Percentiles rank a stretch among this genome's conserved stretches.
Evolutionary conservation across 768 basidiomycete species (phyloP).

Genomic region (Zangia roseola): DNA sequence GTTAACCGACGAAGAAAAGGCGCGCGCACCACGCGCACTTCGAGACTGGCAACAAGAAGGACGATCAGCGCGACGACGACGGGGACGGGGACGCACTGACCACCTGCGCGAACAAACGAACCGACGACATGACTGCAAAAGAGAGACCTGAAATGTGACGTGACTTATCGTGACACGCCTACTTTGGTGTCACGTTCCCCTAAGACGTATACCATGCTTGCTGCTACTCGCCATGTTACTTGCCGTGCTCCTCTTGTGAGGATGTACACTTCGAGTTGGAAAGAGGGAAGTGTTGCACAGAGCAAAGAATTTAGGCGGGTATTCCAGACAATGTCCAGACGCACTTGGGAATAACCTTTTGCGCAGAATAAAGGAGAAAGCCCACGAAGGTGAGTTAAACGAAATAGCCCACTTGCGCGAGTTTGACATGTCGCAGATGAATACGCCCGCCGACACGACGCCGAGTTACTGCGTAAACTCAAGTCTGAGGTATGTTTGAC

Average conservation of each 20-base stretch:
- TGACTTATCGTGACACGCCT: conserved; percentile 30
- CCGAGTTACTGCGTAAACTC: conserved; percentile 57
- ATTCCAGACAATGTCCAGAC: neutral
- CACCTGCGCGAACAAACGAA: conserved; percentile 56
- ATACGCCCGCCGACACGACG: conserved; percentile 60
- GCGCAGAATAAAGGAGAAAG: conserved; percentile 70
- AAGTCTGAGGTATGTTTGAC: conserved; percentile 47
- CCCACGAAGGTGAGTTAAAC: conserved; percentile 54
- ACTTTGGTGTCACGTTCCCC: conserved; percentile 25
- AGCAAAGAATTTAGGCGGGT: conserved; percentile 62
- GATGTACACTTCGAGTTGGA: conserved; percentile 38
- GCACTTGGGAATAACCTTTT: neutral
- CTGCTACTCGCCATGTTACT: conserved; percentile 38
- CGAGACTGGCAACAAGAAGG: conserved; percentile 33
- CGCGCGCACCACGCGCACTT: conserved; percentile 48
- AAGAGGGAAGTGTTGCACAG: conserved; percentile 59
- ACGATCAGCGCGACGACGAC: conserved; percentile 10
- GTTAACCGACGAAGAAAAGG: conserved; percentile 58
- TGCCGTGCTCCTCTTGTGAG: conserved; percentile 34
- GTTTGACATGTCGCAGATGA: conserved; percentile 47
- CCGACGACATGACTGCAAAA: conserved; percentile 65
- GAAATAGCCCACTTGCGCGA: neutral
- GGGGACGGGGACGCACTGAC: conserved; percentile 14
- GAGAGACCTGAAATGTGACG: conserved; percentile 41
- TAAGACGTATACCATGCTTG: too few relatives aligned